Percentiles rank a stretch among this genome's conserved stretches.
Conservation (phyloP, 108 stramenopile genomes). For the Nitzschia inconspicua region DNA sequence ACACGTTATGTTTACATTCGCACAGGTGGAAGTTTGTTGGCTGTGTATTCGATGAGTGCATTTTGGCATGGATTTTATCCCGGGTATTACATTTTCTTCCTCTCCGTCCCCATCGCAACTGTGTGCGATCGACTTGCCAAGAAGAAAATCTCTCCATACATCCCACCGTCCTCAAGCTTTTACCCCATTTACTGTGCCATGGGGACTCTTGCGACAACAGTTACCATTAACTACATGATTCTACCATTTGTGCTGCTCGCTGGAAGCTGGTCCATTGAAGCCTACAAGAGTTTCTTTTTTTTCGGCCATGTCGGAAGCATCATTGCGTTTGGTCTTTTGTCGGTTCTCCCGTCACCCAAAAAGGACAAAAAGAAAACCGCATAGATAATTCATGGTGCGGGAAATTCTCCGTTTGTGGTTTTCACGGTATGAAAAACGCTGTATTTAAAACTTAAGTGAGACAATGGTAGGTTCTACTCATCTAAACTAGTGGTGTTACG, state of each 20-base stretch:
- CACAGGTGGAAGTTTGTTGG: conserved; percentile 71
- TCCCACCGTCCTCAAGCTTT: conserved; percentile 56
- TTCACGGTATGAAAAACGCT: too few species aligned
- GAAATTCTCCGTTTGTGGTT: too few species aligned
- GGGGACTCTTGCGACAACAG: conserved; percentile 60
- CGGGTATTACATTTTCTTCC: conserved; percentile 94
- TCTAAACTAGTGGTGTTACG: too few species aligned
- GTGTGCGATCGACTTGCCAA: conserved; percentile 81
- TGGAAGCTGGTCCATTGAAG: conserved; percentile 50
- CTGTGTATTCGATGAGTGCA: conserved; percentile 88
- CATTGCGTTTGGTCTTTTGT: conserved; percentile 54
- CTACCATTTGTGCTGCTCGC: conserved; percentile 76
- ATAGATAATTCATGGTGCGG: too few species aligned
- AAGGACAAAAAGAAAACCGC: conserved; percentile 39
- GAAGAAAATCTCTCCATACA: conserved; percentile 83
- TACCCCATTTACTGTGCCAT: conserved; percentile 75
- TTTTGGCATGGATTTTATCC: conserved; percentile 99
- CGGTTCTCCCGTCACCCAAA: conserved; percentile 55
- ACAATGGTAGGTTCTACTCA: too few species aligned
- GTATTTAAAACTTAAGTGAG: too few species aligned
- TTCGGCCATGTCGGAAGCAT: conserved; percentile 74
- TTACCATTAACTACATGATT: conserved; percentile 77
- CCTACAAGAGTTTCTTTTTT: conserved; percentile 77
- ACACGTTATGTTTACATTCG: conserved; percentile 95
- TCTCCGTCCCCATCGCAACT: conserved; percentile 81